Conservation (phyloP, 345 rosid genomes). For the Gossypium raimondii region DNA sequence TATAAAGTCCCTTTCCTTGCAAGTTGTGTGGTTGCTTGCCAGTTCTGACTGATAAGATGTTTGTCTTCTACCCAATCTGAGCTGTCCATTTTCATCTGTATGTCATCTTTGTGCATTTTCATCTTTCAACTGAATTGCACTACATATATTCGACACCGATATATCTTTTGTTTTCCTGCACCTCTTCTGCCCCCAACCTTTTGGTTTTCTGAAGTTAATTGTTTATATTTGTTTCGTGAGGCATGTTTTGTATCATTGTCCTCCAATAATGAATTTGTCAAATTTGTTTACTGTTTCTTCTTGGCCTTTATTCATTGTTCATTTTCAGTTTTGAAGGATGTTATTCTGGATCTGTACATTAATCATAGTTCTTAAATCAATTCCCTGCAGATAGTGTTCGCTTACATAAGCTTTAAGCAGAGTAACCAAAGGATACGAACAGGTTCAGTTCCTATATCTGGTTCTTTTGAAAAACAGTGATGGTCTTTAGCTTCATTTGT, state of each 20-base stretch:
- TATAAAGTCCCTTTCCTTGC: slow-evolving; percentile 3
- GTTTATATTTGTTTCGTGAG: neutral
- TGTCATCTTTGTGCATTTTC: neutral
- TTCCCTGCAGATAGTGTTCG: slow-evolving; percentile 13
- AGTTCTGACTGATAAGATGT: neutral
- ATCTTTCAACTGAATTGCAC: neutral
- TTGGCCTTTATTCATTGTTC: neutral
- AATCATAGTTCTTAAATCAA: neutral
- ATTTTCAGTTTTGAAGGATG: neutral
- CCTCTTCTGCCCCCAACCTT: neutral
- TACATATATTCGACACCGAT: neutral
- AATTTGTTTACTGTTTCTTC: slow-evolving; percentile 12
- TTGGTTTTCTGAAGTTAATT: slow-evolving; percentile 6
- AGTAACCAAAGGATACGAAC: slow-evolving; percentile 19
- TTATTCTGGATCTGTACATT: slow-evolving; percentile 9
- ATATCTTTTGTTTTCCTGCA: neutral
- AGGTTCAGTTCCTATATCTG: slow-evolving; percentile 15
- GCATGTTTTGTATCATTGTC: neutral
- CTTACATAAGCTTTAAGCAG: neutral
- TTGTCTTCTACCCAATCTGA: neutral
- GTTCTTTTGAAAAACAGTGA: neutral
- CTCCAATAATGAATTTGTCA: neutral
- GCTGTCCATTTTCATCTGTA: neutral
- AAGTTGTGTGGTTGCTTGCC: slow-evolving; percentile 1
- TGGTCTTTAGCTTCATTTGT: slow-evolving; percentile 7